Base-by-base conservation (phyloP, 1,284 basidiomycete genomes). In the Fomitiporia mediterranea region DNA sequence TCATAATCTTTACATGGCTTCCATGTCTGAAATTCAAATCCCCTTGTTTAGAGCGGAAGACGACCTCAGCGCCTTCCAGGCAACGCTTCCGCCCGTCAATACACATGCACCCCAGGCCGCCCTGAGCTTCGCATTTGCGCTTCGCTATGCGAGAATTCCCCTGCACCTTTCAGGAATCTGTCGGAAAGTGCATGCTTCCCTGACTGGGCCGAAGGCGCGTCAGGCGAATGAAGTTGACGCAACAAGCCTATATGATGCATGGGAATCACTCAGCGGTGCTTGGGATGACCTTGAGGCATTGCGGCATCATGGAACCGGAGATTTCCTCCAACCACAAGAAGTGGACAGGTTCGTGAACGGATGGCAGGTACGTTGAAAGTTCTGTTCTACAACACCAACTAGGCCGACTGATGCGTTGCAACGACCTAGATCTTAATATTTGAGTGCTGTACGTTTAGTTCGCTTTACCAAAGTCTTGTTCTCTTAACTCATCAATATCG, bases 261-360 rank as follows among this genome's bases (percentile, higher is more conserved):
- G 92, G 93, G 80, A 84, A 19, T 78, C 78, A n/a, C 78, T 95
- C 8, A 89, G 91, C 60, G 73, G 72, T 30, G 89, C 82, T 58
- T 94, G 90, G 89, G 80, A 86, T 43, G 88, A 91, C 55, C 84
- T 94, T 56, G 89, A 91, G 35, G 68, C 69, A 9, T 70, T 94
- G 51, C 77, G 83, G 28, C 63, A 68, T 39, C 62, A 70, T 28
- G 66, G 68, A 43, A 64, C 64, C 21, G 76, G 64, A 35, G 68
- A 68, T 50, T 71, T 76, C 59, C 65, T 79, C 39, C 74, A 79
- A 13, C 72, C 75, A 28, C 81, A 86, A 60, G 84, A 86, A 32
- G 68, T 80, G 19, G 82, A 86, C 59, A 76, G 82, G 57, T 87
- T 83, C 63, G 79, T 82, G 44, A 77, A 81, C 63, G 78, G 79